These are phyloP conservation scores for Aspergillus hortae DNA, from an alignment of 2,329 filamentous ascomycete genomes.

Conservation along the genomic window DNA sequence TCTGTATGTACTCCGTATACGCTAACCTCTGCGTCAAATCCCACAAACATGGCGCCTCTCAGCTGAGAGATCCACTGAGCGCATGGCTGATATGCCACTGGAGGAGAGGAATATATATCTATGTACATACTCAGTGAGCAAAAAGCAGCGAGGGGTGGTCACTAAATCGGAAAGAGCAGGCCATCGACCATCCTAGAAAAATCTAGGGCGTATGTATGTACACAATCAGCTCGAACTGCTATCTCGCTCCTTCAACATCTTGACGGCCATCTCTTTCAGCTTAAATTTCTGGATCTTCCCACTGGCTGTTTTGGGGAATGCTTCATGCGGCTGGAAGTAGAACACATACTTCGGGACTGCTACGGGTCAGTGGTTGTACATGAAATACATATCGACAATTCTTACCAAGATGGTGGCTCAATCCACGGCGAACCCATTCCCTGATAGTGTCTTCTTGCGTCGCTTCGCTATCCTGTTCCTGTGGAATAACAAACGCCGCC, in stretches of 20 bases:
- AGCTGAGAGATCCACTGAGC: too few species aligned
- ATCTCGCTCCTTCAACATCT: slow-evolving; percentile 39
- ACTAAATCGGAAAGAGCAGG: too few species aligned
- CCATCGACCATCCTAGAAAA: too few species aligned
- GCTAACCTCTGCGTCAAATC: too few species aligned
- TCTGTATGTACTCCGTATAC: too few species aligned
- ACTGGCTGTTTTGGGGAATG: slow-evolving; percentile 92
- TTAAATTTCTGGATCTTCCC: slow-evolving; percentile 97
- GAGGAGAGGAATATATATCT: too few species aligned
- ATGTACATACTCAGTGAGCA: too few species aligned
- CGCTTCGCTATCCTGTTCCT: slow-evolving; percentile 25
- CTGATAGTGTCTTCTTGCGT: slow-evolving; percentile 60
- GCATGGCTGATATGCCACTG: too few species aligned
- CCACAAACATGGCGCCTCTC: too few species aligned
- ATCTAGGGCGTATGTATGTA: neutral
- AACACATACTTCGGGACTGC: slow-evolving; percentile 83
- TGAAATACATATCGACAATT: slow-evolving; percentile 3
- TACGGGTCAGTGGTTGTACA: neutral
- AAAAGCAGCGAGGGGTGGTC: too few species aligned
- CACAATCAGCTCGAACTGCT: neutral
- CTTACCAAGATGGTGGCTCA: slow-evolving; percentile 68
- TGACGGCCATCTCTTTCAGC: slow-evolving; percentile 63
- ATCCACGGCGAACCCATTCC: slow-evolving; percentile 65
- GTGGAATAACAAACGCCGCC: slow-evolving; percentile 71
- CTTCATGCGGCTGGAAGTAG: slow-evolving; percentile 57